phyloP scores from a whole-genome alignment of 805 yeast genomes.

The Saccharomycopsis fermentans region DNA sequence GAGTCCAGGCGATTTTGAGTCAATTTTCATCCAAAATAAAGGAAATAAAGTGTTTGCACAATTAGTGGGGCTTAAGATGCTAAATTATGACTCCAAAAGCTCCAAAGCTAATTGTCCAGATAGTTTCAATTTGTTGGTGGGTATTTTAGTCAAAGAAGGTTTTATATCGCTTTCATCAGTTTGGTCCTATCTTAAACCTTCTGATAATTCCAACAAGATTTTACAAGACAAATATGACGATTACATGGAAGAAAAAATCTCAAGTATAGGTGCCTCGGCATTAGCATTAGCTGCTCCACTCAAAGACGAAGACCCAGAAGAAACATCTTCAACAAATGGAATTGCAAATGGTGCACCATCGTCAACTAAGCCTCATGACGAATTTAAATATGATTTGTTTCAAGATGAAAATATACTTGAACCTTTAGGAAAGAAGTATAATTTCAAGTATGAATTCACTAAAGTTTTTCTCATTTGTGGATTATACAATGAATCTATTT shows the following conservation, averaged over 20 bases:
- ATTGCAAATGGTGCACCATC: background rate
- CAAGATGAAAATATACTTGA: slow-evolving; percentile 16
- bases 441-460: slow-evolving; percentile 38
- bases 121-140: slow-evolving; percentile 36
- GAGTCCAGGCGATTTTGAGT: slow-evolving; percentile 27
- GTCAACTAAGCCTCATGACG: background rate
- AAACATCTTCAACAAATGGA: slow-evolving; percentile 14
- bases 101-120: slow-evolving; percentile 31
- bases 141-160: slow-evolving; percentile 53
- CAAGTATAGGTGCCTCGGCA: slow-evolving; percentile 61
- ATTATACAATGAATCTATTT: slow-evolving; percentile 50
- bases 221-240: slow-evolving; percentile 36
- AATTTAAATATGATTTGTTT: slow-evolving; percentile 9
- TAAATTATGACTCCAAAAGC: slow-evolving; percentile 20
- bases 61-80: slow-evolving; percentile 39
- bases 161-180: slow-evolving; percentile 54
- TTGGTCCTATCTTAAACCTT: slow-evolving; percentile 47
- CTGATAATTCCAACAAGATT: slow-evolving; percentile 34
- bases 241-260: slow-evolving; percentile 43
- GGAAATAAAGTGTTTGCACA: slow-evolving; percentile 49
- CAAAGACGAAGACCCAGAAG: slow-evolving; percentile 51
- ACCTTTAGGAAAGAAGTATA: slow-evolving; percentile 21
- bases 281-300: slow-evolving; percentile 84
- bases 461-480: slow-evolving; percentile 49
- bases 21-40: background rate